A percentile compares a stretch with the other conserved stretches of the same genome.
Evolutionary conservation across 2,329 filamentous ascomycete species (phyloP).

Genomic region (Eurotiales sp.): DNA sequence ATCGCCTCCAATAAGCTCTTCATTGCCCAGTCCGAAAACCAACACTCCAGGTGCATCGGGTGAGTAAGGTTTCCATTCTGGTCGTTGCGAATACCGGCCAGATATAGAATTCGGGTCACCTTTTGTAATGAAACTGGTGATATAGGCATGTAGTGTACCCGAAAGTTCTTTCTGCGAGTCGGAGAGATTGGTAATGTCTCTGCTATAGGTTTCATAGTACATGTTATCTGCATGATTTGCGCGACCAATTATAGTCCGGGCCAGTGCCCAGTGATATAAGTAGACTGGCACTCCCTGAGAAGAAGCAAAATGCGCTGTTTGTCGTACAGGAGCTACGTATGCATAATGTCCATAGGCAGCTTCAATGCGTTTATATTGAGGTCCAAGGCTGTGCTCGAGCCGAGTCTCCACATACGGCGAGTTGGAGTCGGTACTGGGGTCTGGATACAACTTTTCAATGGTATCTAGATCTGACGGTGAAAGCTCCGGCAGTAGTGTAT

Average conservation of each 20-base stretch:
- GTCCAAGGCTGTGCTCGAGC: slow-evolving; percentile 35
- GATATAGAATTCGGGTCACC: slow-evolving; percentile 43
- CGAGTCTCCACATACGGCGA: too few relatives aligned
- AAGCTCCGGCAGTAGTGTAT: slow-evolving; percentile 56
- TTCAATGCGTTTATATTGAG: slow-evolving; percentile 51
- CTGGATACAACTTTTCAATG: slow-evolving; percentile 61
- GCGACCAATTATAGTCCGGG: slow-evolving; percentile 41
- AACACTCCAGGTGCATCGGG: slow-evolving; percentile 22
- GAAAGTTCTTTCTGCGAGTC: slow-evolving; percentile 41
- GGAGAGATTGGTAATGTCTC: slow-evolving; percentile 32
- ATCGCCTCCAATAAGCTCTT: background rate
- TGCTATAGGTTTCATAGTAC: slow-evolving; percentile 45
- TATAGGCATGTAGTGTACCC: slow-evolving; percentile 44
- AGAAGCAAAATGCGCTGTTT: slow-evolving; percentile 42
- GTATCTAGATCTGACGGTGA: slow-evolving; percentile 47
- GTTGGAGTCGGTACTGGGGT: too few relatives aligned
- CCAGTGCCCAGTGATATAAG: slow-evolving; percentile 54
- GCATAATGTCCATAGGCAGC: slow-evolving; percentile 50
- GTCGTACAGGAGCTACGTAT: slow-evolving; percentile 47
- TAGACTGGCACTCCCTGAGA: slow-evolving; percentile 40
- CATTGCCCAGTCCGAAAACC: background rate
- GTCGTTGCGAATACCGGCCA: slow-evolving; percentile 27
- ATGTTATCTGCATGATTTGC: slow-evolving; percentile 50
- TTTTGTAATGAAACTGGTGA: slow-evolving; percentile 47
- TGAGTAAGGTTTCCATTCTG: slow-evolving; percentile 36